Evolutionary conservation across 169 alveolate genomes (phyloP).

Genomic region (Cryptosporidium tyzzeri): DNA sequence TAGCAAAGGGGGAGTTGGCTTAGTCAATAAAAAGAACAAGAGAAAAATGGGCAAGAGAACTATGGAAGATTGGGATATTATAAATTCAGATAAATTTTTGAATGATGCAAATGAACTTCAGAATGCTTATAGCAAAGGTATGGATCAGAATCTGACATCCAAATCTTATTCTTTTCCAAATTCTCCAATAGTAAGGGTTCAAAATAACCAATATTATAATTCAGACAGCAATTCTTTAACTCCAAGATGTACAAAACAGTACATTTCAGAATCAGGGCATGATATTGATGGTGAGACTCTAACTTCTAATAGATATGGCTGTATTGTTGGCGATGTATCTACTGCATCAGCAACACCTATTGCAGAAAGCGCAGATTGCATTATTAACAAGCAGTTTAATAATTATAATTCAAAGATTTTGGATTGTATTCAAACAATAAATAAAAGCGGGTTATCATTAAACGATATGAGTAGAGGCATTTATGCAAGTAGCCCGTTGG

Average conservation of each 20-base stretch:
- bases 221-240: slow-evolving; percentile 52
- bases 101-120: slow-evolving; percentile 27
- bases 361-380: slow-evolving; percentile 26
- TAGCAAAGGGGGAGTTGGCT: neutral
- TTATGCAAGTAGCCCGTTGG: slow-evolving; percentile 17
- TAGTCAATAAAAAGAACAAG: slow-evolving; percentile 43
- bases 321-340: slow-evolving; percentile 65
- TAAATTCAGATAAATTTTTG: slow-evolving; percentile 48
- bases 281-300: slow-evolving; percentile 49
- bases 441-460: slow-evolving; percentile 4
- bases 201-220: slow-evolving; percentile 30
- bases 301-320: slow-evolving; percentile 31
- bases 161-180: slow-evolving; percentile 50
- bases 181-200: slow-evolving; percentile 11
- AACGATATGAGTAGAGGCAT: slow-evolving; percentile 13
- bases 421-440: slow-evolving; percentile 53
- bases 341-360: slow-evolving; percentile 76
- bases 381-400: slow-evolving; percentile 24
- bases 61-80: slow-evolving; percentile 58
- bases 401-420: slow-evolving; percentile 37
- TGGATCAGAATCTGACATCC: slow-evolving; percentile 3
- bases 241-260: slow-evolving; percentile 73
- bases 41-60: slow-evolving; percentile 26
- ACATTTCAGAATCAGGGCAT: slow-evolving; percentile 41
- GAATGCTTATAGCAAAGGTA: slow-evolving; percentile 21